phyloP scores from a whole-genome alignment of 1,139 yeast genomes.

The Scheffersomyces parashehatae region DNA sequence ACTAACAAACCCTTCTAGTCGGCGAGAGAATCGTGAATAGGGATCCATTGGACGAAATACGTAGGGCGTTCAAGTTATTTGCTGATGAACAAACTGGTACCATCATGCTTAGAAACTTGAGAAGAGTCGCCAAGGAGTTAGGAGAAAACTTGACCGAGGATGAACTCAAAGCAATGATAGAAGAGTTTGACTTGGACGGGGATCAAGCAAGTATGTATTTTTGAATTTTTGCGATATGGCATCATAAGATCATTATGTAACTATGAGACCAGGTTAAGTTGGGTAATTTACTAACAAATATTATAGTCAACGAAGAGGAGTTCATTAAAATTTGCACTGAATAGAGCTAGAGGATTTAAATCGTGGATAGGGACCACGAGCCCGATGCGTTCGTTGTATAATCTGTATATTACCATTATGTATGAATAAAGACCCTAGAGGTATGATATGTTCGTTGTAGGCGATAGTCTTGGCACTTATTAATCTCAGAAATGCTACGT shows the following conservation, averaged over 20 bases:
- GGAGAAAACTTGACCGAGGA: slow-evolving; percentile 93
- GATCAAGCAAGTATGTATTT: slow-evolving; percentile 77
- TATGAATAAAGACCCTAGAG: too few relatives aligned
- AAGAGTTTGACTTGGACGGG: slow-evolving; percentile 93
- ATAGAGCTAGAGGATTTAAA: slow-evolving; percentile 15
- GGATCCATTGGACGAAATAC: slow-evolving; percentile 91
- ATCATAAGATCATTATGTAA: background rate
- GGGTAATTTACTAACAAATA: slow-evolving; percentile 20
- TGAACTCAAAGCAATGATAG: slow-evolving; percentile 94
- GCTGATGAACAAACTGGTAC: slow-evolving; percentile 90
- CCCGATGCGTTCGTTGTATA: too few relatives aligned
- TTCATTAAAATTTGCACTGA: slow-evolving; percentile 89
- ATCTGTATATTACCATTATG: too few relatives aligned
- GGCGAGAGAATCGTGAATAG: slow-evolving; percentile 77
- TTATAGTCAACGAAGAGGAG: slow-evolving; percentile 77
- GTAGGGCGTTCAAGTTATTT: slow-evolving; percentile 85
- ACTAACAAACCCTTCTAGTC: slow-evolving; percentile 45
- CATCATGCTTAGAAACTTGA: slow-evolving; percentile 76
- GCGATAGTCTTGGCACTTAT: too few relatives aligned
- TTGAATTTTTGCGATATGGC: background rate
- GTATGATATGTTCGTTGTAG: too few relatives aligned
- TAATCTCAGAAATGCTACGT: too few relatives aligned
- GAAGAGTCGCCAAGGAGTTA: slow-evolving; percentile 88
- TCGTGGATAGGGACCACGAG: too few relatives aligned
- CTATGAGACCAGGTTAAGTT: too few relatives aligned